Conservation (phyloP, 177 flowering plant species). For the Vitis hybrid region DNA sequence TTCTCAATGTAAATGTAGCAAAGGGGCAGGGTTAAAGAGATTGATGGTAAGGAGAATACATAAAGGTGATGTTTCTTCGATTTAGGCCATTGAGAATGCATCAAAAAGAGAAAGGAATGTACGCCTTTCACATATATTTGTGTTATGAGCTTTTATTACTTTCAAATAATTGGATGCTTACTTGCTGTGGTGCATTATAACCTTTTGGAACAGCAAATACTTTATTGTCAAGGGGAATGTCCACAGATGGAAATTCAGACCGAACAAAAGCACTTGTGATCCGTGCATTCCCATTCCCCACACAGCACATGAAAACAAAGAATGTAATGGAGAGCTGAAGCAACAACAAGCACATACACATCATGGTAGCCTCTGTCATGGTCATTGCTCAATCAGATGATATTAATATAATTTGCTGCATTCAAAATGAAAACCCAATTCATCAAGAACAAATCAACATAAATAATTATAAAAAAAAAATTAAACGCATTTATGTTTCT, state of each 20-base stretch:
- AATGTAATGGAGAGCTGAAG: slow-evolving; percentile 28
- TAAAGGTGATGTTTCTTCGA: neutral
- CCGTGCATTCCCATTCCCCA: slow-evolving; percentile 49
- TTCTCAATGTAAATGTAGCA: neutral
- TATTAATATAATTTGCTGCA: slow-evolving; percentile 3
- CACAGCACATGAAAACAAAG: slow-evolving; percentile 36
- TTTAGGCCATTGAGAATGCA: neutral
- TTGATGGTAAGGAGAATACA: neutral
- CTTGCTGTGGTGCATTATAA: slow-evolving; percentile 91
- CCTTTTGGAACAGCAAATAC: slow-evolving; percentile 75
- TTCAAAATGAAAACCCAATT: slow-evolving; percentile 2
- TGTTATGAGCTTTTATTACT: too few relatives aligned
- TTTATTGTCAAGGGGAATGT: slow-evolving; percentile 80
- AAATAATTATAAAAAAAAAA: neutral
- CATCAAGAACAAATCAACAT: neutral
- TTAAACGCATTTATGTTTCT: too few relatives aligned
- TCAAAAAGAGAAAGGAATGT: neutral
- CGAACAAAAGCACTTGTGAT: slow-evolving; percentile 73
- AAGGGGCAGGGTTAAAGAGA: neutral
- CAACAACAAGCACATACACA: slow-evolving; percentile 18
- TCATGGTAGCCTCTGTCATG: slow-evolving; percentile 9
- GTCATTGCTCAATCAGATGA: slow-evolving; percentile 1
- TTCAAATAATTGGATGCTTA: slow-evolving; percentile 23
- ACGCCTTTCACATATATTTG: neutral
- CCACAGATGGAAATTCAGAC: slow-evolving; percentile 69